Evolutionary conservation across 176 grass and related monocot species (phyloP), one percentile per base, ranked within the genome.

Genomic region (Pontederia paniculata): DNA sequence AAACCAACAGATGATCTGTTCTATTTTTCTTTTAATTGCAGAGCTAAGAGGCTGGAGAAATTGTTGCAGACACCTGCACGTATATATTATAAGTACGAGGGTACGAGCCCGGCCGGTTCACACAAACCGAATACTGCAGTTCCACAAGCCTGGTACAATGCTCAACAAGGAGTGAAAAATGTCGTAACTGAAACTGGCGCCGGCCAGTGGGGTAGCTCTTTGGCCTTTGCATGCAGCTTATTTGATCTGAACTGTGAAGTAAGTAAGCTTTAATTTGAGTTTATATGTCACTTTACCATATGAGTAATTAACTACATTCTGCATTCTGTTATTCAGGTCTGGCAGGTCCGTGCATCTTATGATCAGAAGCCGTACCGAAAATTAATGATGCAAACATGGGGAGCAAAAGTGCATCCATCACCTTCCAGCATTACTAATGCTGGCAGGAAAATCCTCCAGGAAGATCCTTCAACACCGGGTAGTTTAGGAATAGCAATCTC

Each of bases 11-110:
- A 16, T 52, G 8, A 42, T 21, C 16, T 12, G 2, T 51, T 62
- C 6, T 55, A 3, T 64, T 20, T 19, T n/a, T 57, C 17, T 62
- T 61, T 63, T 17, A 23, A 21, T 0, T 45, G 9, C 72, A 89
- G 91, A 72, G 91, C 91, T 1, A 76, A 75, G 76, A 79, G 91
- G 70, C 77, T 97, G 64, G 91, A 97, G 71, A 81, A 86, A 64
- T 71, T 97, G 55, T 70, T 97, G 0, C 71, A 72, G 54, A 97
- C 91, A 17, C 91, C 91, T 44, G 91, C 91, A 55, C 89, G 76
- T 60, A 97, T 97, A 60, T 97, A 97, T 79, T 97, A 97, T 79
- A 97, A 97, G 71, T 97, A 97, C 23, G 91, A 97, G 45, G 91
- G 91, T 54, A 97, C 86, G 2, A 97, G 91, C 18, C 91, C 91